Evolutionary conservation across 192 early-diverging fungal genomes (phyloP), one percentile per base, ranked within the genome.

Genomic region (Thoreauomyces humboldtii): DNA sequence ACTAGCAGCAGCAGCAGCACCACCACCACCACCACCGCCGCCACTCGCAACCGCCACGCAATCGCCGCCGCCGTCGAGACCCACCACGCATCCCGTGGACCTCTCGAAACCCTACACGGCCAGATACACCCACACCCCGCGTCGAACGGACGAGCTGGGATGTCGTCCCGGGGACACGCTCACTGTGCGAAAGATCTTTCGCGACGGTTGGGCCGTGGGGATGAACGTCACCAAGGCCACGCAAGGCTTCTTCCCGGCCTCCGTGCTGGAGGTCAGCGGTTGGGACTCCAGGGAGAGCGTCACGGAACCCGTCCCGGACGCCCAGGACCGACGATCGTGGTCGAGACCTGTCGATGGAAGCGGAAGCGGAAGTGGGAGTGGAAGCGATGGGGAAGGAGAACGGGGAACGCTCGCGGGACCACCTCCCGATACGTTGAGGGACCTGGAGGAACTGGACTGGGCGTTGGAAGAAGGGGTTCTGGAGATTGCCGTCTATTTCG

Each of bases 91-190:
- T n/a, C n/a, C 47, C n/a, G 21, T 66, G 32, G 54, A 66, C 1
- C 25, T 66, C 1, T 51, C 64, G 22, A 66, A 66, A 43, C 64
- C 64, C 27, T 57, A 57, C 32, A 42, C 64, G 7, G 64, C 64
- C 32, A 46, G 5, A 2, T 52, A 66, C 51, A 52, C 41, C 3
- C 54, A 66, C 41, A 57, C 32, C 38, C 64, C 64, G 1, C 19
- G 34, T 3, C 52, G 64, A 0, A 4, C 64, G 15, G 64, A 66
- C 44, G 64, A 66, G 31, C 28, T 31, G 14, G 28, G 28, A 21
- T 31, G 55, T 22, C 25, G n/a, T 12, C 22, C 54, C 41, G 31
- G 35, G 37, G 64, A 66, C 36, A 55, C 54, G 17, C 33, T 55
- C 4, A 66, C 64, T 0, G 42, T 66, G 2, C 64, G 64, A 35